A percentile compares a stretch with the other conserved stretches of the same genome.
Conservation (phyloP, 2,329 filamentous ascomycete genomes). For the Claviceps africana region DNA sequence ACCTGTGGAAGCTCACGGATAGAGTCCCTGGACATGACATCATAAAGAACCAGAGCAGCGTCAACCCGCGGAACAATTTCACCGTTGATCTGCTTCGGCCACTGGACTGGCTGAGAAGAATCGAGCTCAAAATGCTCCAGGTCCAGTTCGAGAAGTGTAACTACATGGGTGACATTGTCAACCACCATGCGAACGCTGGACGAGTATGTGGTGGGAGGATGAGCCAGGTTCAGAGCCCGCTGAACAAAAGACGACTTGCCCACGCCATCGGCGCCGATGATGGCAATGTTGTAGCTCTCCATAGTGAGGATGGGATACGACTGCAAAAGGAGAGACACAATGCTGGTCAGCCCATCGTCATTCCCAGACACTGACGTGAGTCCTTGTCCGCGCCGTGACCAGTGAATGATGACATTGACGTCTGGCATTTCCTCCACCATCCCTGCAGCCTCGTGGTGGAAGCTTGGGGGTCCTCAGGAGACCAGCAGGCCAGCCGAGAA, state of each 20-base stretch:
- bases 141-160: conserved; percentile 52
- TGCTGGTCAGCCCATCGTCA: conserved; percentile 4
- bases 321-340: conserved; percentile 11
- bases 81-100: conserved; percentile 56
- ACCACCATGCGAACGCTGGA: conserved; percentile 44
- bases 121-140: conserved; percentile 50
- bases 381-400: neutral
- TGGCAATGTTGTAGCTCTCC: conserved; percentile 50
- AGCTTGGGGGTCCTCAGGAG: neutral
- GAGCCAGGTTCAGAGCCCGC: conserved; percentile 41
- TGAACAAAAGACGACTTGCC: conserved; percentile 58
- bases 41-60: conserved; percentile 74
- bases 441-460: conserved; percentile 3
- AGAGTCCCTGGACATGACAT: conserved; percentile 66
- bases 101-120: conserved; percentile 43
- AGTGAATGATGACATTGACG: neutral
- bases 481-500: neutral
- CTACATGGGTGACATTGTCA: conserved; percentile 42
- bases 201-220: conserved; percentile 37
- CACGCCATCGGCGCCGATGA: conserved; percentile 51
- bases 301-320: conserved; percentile 25
- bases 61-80: conserved; percentile 63
- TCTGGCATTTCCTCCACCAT: neutral
- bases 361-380: conserved; percentile 1
- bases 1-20: conserved; percentile 61